Evolutionary conservation across 23 red algal genomes (phyloP).

Genomic region (Cyanidium caldarium): DNA sequence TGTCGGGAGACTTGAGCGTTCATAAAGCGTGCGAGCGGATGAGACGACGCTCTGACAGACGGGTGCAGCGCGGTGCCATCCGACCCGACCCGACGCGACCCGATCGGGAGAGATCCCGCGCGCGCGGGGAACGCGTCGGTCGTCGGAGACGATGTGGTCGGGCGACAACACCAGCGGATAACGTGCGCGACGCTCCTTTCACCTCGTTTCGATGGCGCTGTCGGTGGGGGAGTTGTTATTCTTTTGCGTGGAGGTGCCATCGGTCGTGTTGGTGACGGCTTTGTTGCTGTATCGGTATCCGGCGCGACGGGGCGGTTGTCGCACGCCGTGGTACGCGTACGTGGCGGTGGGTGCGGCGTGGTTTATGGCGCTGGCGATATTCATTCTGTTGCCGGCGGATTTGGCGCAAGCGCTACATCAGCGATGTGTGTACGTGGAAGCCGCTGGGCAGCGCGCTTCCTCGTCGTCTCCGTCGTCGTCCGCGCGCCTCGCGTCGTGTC

Average conservation of each 20-base stretch:
- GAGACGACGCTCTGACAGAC: no score
- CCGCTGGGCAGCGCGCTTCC: not conserved
- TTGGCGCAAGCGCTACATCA: slow-evolving; percentile 10
- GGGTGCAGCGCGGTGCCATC: no score
- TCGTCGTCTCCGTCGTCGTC: not conserved
- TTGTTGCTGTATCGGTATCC: slow-evolving; percentile 8
- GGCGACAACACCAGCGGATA: no score
- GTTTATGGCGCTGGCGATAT: not conserved
- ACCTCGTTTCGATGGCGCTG: no score
- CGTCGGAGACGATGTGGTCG: no score
- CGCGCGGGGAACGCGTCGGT: no score
- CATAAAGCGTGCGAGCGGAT: no score
- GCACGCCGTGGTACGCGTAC: slow-evolving; percentile 16
- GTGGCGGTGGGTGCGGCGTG: slow-evolving; percentile 5
- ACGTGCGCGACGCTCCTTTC: no score
- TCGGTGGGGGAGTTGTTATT: no score
- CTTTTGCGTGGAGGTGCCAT: not conserved
- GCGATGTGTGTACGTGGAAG: slow-evolving; percentile 2
- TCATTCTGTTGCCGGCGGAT: slow-evolving; percentile 15
- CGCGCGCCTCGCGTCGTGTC: not conserved
- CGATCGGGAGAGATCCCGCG: no score
- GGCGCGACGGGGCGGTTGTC: not conserved
- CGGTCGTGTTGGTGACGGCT: not conserved
- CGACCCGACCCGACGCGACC: no score
- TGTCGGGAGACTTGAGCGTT: no score